Evolutionary conservation across 2,329 filamentous ascomycete species (phyloP).

Genomic region (Colletotrichum simmondsii): DNA sequence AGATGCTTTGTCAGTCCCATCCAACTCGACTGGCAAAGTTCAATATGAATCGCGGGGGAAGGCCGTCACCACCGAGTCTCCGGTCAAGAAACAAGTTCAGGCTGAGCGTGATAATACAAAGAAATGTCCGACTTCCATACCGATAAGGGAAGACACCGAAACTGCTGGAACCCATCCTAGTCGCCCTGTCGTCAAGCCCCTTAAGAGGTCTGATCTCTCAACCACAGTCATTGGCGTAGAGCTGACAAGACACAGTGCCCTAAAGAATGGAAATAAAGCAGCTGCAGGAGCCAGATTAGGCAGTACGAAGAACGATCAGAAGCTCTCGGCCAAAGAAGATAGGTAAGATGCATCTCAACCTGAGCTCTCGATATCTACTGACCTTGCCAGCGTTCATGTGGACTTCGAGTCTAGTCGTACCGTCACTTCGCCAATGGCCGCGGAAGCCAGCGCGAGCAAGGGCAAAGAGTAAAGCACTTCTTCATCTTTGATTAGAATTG

Average conservation of each 20-base stretch:
- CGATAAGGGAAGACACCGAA: not conserved
- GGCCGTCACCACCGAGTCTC: not conserved
- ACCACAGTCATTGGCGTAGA: not conserved
- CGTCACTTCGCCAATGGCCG: slow-evolving; percentile 12
- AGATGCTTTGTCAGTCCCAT: not conserved
- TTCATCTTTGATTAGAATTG: not conserved
- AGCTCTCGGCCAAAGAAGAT: too few species aligned
- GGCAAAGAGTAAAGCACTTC: not conserved
- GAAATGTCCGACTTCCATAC: not conserved
- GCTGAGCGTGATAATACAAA: not conserved
- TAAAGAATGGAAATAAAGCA: slow-evolving; percentile 12
- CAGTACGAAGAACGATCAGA: too few species aligned
- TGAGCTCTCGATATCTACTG: not conserved
- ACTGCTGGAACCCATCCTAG: not conserved
- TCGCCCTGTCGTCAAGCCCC: not conserved
- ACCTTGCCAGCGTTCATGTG: not conserved
- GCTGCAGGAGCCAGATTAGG: not conserved
- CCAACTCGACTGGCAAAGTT: not conserved
- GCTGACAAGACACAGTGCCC: slow-evolving; percentile 8
- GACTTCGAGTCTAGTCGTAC: not conserved
- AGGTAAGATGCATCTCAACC: not conserved
- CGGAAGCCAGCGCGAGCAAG: not conserved
- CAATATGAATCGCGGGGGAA: not conserved
- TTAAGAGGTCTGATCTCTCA: not conserved
- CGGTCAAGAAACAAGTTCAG: not conserved